phyloP scores from a whole-genome alignment of 441 rosid species.

The Melastoma candidum region DNA sequence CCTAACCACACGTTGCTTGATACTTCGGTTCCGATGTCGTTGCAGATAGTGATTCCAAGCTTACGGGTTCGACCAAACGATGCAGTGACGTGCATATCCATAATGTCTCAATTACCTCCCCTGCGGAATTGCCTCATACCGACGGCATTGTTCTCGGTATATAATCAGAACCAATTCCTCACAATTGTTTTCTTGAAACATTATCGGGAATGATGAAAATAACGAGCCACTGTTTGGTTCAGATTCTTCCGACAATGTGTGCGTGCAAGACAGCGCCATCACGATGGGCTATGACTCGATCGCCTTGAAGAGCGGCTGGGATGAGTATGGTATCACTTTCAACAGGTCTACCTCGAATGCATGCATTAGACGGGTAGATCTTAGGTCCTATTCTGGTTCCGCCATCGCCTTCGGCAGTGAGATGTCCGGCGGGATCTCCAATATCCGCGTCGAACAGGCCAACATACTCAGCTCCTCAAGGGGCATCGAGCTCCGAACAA shows the following conservation, averaged over 20 bases:
- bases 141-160: constrained; percentile 80
- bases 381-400: constrained; percentile 25
- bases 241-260: constrained; percentile 81
- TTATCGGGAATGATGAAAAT: not conserved
- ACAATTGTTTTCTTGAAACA: not conserved
- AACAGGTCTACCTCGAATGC: constrained; percentile 23
- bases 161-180: constrained; percentile 8
- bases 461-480: constrained; percentile 17
- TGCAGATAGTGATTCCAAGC: not conserved
- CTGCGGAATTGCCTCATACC: constrained; percentile 52
- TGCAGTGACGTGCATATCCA: constrained; percentile 57
- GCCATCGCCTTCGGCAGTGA: constrained; percentile 38
- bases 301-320: constrained; percentile 45
- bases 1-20: not conserved
- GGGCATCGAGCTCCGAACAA: constrained; percentile 34
- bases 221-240: constrained; percentile 11
- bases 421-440: constrained; percentile 38
- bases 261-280: constrained; percentile 72
- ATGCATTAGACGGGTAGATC: constrained; percentile 23
- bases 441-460: constrained; percentile 18
- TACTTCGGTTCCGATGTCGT: not conserved
- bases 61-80: constrained; percentile 3
- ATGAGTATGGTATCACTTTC: constrained; percentile 33
- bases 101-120: constrained; percentile 49
- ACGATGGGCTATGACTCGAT: constrained; percentile 47